phyloP scores from a whole-genome alignment of 2,329 filamentous ascomycete genomes.

The Chaetomium strumarium region DNA sequence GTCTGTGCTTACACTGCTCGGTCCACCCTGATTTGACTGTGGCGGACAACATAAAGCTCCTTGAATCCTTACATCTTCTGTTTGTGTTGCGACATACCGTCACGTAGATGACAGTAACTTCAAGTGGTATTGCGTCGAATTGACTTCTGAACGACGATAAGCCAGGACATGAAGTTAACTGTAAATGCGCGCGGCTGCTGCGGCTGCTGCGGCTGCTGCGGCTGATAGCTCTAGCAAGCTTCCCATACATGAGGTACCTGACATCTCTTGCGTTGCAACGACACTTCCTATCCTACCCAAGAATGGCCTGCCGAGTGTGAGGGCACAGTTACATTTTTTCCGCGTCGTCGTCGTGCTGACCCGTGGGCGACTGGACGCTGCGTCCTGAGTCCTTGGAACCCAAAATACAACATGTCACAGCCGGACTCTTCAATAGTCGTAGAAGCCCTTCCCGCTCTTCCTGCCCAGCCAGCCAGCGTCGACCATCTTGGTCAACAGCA shows the following conservation, averaged over 20 bases:
- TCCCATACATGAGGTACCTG: background rate
- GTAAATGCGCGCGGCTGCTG: background rate
- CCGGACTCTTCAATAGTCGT: slow-evolving; percentile 56
- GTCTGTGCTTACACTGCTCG: background rate
- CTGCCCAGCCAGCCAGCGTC: slow-evolving; percentile 97
- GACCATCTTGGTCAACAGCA: slow-evolving; percentile 89
- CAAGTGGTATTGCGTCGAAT: background rate
- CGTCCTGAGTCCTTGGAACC: background rate
- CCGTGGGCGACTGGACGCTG: background rate
- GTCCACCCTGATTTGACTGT: too few species aligned
- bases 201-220: background rate
- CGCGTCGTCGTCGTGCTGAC: background rate
- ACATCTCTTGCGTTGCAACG: background rate
- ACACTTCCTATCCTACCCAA: background rate
- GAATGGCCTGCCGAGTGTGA: background rate
- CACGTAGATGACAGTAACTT: too few species aligned
- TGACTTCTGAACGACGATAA: background rate
- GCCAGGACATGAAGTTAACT: background rate
- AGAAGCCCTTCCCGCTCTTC: slow-evolving; percentile 95
- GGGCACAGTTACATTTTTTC: background rate
- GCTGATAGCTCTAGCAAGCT: background rate
- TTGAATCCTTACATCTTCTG: background rate
- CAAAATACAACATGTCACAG: background rate
- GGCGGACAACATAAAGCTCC: too few species aligned
- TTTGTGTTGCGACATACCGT: too few species aligned